phyloP scores from a whole-genome alignment of 2,329 filamentous ascomycete genomes.

The Plectosphaerella sp. region DNA sequence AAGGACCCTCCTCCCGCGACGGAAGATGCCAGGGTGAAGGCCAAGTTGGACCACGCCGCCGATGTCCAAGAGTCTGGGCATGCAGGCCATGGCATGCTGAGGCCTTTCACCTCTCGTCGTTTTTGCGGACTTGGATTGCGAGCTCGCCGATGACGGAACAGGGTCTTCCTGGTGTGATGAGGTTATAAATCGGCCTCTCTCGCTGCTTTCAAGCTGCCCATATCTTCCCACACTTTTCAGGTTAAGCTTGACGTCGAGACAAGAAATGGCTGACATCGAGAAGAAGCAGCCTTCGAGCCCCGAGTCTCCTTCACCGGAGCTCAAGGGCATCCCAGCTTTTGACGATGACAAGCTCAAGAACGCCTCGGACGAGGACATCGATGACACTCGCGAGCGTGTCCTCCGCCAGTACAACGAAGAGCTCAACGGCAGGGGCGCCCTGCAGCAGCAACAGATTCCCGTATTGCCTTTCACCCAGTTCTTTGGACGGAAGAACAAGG shows the following conservation, averaged over 20 bases:
- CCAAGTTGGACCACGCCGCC: not conserved
- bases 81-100: not conserved
- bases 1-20: not conserved
- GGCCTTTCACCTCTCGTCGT: not conserved
- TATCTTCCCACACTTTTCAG: not conserved
- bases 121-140: not conserved
- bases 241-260: not conserved
- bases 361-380: slow-evolving; percentile 6
- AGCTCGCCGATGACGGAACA: not conserved
- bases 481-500: slow-evolving; percentile 13
- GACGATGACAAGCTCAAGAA: not conserved
- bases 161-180: not conserved
- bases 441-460: slow-evolving; percentile 16
- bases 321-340: not conserved
- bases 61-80: not conserved
- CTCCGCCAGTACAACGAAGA: slow-evolving; percentile 9
- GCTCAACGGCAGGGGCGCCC: not conserved
- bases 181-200: not conserved
- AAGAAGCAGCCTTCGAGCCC: not conserved
- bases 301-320: not conserved
- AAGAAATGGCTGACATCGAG: not conserved
- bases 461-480: slow-evolving; percentile 17
- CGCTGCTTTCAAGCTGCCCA: not conserved
- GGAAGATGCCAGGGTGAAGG: not conserved
- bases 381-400: slow-evolving; percentile 4